A percentile compares a stretch with the other conserved stretches of the same genome.
Evolutionary conservation across 768 basidiomycete species (phyloP).

Genomic region (Tulasnella sp.): DNA sequence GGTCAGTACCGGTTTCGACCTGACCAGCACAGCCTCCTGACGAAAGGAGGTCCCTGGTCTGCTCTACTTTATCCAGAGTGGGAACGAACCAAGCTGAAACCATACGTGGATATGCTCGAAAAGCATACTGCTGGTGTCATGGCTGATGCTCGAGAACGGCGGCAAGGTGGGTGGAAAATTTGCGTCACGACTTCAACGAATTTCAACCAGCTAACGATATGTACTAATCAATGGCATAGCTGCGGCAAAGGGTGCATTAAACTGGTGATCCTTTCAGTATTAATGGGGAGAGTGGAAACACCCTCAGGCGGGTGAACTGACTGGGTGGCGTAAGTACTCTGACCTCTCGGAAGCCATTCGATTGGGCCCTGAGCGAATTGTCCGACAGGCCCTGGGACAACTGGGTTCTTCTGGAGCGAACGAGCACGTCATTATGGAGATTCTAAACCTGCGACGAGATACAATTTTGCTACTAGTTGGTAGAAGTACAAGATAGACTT

Average conservation of each 20-base stretch:
- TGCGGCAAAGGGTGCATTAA: not conserved
- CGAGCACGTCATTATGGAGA: too few relatives aligned
- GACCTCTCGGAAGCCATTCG: too few relatives aligned
- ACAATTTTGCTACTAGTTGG: not conserved
- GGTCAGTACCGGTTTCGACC: conserved; percentile 38
- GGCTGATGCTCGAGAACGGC: conserved; percentile 22
- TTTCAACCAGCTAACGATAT: too few relatives aligned
- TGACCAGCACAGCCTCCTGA: not conserved
- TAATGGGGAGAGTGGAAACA: too few relatives aligned
- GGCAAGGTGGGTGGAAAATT: conserved; percentile 23
- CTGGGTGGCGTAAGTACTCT: too few relatives aligned
- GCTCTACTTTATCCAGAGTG: conserved; percentile 51
- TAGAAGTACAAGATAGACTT: not conserved
- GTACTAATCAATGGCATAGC: not conserved
- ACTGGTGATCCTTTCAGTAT: not conserved
- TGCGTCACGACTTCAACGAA: too few relatives aligned
- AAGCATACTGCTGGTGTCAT: conserved; percentile 48
- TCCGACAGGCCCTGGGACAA: too few relatives aligned
- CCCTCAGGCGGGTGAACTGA: too few relatives aligned
- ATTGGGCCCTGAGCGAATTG: too few relatives aligned
- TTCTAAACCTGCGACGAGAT: too few relatives aligned
- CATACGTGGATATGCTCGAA: conserved; percentile 87
- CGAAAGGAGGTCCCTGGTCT: not conserved
- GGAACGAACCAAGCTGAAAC: conserved; percentile 81
- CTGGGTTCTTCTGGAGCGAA: too few relatives aligned